phyloP scores from a whole-genome alignment of 805 yeast species.

The Saccharomycopsis oosterbeekiorum region DNA sequence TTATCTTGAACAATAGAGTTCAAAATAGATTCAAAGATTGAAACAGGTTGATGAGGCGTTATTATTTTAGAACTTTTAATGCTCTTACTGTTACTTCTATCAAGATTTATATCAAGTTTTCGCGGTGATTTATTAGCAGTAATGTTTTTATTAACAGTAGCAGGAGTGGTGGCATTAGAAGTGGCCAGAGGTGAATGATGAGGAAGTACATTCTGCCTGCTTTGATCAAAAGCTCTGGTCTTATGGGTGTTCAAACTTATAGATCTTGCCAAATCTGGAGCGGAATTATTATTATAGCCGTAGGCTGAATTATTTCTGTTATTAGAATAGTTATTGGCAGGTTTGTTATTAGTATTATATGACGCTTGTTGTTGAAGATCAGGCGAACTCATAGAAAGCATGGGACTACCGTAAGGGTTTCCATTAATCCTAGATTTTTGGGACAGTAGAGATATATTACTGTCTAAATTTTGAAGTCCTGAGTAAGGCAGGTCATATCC shows the following conservation, averaged over 20 bases:
- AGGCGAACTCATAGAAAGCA: background rate
- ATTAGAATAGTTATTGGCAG: background rate
- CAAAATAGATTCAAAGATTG: constrained; percentile 7
- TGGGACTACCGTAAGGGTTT: constrained; percentile 2
- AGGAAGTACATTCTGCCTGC: background rate
- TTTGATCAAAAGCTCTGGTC: background rate
- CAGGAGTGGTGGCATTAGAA: background rate
- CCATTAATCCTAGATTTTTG: background rate
- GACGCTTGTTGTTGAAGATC: constrained; percentile 1
- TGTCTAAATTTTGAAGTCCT: background rate
- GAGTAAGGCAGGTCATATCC: background rate
- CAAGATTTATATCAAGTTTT: background rate
- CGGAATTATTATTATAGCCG: background rate
- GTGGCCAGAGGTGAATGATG: background rate
- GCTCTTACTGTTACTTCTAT: background rate
- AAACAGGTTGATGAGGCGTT: background rate
- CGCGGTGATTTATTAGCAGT: background rate
- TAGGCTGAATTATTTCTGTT: background rate
- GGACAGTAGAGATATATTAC: background rate
- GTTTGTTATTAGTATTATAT: background rate
- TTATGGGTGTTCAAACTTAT: background rate
- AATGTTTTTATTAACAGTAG: background rate
- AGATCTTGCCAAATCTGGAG: background rate
- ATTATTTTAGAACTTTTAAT: background rate
- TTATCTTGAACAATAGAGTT: constrained; percentile 10